phyloP scores from a whole-genome alignment of 164 flowering plant genomes.

The Malania oleifera region DNA sequence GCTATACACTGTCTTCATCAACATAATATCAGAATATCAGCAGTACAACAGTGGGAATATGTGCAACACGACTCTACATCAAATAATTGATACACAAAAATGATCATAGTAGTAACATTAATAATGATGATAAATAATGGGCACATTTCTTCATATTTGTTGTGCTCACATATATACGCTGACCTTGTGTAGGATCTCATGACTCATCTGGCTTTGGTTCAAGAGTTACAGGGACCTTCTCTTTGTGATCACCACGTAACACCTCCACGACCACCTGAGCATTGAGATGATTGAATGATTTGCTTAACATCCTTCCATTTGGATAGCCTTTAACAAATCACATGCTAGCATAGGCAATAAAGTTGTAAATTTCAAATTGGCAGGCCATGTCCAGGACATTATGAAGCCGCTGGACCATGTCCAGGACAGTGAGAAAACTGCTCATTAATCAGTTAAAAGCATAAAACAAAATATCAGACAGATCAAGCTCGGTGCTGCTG shows the following conservation, averaged over 20 bases:
- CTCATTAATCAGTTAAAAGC: neutral
- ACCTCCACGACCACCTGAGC: constrained; percentile 84
- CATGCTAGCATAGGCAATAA: too few species aligned
- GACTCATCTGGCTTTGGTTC: constrained; percentile 87
- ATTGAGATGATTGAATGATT: neutral
- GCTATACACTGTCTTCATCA: too few species aligned
- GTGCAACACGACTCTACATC: constrained; percentile 1
- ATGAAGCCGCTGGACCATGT: too few species aligned
- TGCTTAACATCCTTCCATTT: neutral
- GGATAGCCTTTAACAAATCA: neutral
- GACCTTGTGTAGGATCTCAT: constrained; percentile 17
- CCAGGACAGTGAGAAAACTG: neutral
- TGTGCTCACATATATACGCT: constrained; percentile 2
- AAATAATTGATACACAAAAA: constrained; percentile 2
- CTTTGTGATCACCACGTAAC: constrained; percentile 85
- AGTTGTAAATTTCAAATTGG: too few species aligned
- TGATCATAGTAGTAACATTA: too few species aligned
- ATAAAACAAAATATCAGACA: neutral
- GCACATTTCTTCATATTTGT: neutral
- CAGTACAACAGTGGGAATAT: constrained; percentile 2
- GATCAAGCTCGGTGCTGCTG: too few species aligned
- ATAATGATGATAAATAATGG: too few species aligned
- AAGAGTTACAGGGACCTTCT: constrained; percentile 79
- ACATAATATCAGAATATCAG: too few species aligned
- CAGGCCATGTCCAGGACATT: too few species aligned